phyloP scores from a whole-genome alignment of 2,329 filamentous ascomycete species.

The Botrytis fragariae region DNA sequence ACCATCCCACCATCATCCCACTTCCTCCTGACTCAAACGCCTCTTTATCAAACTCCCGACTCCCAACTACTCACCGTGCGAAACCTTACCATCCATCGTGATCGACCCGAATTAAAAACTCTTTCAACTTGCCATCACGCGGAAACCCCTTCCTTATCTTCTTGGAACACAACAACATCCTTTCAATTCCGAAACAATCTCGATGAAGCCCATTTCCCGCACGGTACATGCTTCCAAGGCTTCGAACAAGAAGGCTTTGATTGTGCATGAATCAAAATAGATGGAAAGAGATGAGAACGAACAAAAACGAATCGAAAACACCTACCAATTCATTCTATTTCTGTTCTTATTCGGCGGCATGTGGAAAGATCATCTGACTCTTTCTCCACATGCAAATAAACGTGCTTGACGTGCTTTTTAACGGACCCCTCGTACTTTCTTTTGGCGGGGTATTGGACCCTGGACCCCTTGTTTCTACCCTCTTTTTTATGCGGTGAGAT shows the following conservation, averaged over 20 bases:
- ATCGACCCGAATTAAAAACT: not conserved
- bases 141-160: not conserved
- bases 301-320: not conserved
- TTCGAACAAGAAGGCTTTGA: not conserved
- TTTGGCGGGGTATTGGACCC: not conserved
- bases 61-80: not conserved
- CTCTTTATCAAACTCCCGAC: not conserved
- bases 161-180: not conserved
- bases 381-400: not conserved
- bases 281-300: not conserved
- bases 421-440: not conserved
- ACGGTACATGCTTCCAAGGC: not conserved
- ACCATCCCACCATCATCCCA: not conserved
- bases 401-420: slow-evolving; percentile 2
- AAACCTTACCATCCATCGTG: not conserved
- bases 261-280: slow-evolving; percentile 1
- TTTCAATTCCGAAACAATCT: not conserved
- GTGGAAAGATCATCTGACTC: not conserved
- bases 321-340: not conserved
- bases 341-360: not conserved
- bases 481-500: not conserved
- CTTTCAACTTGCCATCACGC: not conserved
- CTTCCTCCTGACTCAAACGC: not conserved
- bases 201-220: not conserved
- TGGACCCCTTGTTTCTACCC: not conserved